Conservation (phyloP, 2,329 filamentous ascomycete species). For the Colletotrichum orbiculare region DNA sequence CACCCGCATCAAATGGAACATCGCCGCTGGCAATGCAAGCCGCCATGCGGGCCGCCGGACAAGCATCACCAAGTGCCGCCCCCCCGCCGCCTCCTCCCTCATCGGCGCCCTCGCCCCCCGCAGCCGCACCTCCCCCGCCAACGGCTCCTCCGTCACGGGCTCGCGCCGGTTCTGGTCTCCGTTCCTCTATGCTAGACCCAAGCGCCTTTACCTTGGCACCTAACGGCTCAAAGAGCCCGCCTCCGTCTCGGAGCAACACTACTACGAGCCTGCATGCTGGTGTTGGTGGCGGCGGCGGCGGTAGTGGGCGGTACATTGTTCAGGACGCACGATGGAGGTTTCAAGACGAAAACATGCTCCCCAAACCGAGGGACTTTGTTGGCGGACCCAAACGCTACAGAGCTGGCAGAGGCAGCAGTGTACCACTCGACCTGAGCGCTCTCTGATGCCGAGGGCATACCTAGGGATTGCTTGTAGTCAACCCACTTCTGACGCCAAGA, state of each 20-base stretch:
- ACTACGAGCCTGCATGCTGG: conserved; percentile 34
- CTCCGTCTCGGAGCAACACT: conserved; percentile 52
- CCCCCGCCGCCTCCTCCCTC: conserved; percentile 52
- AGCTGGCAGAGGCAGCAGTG: conserved; percentile 92
- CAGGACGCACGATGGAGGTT: conserved; percentile 89
- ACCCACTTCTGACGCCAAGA: neutral
- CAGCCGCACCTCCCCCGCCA: conserved; percentile 46
- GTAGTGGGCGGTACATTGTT: conserved; percentile 64
- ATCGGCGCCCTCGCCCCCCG: conserved; percentile 54
- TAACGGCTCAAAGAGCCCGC: conserved; percentile 68
- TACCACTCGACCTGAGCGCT: conserved; percentile 83
- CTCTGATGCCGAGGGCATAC: conserved; percentile 47
- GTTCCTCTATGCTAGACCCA: conserved; percentile 76
- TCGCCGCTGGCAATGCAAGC: conserved; percentile 57
- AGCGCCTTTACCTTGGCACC: conserved; percentile 78
- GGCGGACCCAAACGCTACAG: conserved; percentile 84
- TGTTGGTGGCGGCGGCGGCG: conserved; percentile 25
- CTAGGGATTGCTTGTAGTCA: neutral
- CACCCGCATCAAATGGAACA: conserved; percentile 46
- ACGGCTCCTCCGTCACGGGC: conserved; percentile 49
- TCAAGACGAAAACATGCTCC: conserved; percentile 82
- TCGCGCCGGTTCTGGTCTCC: conserved; percentile 59
- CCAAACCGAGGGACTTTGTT: conserved; percentile 84
- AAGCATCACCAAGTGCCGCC: conserved; percentile 50
- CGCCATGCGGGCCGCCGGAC: conserved; percentile 56